phyloP scores from a whole-genome alignment of 768 basidiomycete genomes.

The Termitomyces sp. region DNA sequence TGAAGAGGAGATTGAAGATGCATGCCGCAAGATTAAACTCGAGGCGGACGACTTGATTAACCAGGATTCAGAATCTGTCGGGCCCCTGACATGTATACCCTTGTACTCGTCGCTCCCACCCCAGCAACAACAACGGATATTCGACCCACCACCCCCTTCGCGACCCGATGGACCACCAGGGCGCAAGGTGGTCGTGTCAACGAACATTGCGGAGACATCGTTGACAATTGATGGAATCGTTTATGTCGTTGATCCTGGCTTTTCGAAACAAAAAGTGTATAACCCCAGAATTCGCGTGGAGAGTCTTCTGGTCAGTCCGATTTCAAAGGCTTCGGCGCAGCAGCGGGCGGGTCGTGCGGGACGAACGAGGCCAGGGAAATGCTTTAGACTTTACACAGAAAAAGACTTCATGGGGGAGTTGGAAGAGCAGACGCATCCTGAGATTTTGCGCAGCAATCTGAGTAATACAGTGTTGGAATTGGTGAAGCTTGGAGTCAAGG shows the following conservation, averaged over 20 bases:
- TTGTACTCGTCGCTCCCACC: conserved; percentile 95
- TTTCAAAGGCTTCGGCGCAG: conserved; percentile 95
- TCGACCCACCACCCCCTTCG: conserved; percentile 79
- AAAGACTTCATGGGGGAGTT: conserved; percentile 95
- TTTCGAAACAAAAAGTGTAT: conserved; percentile 98
- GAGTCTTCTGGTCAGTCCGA: conserved; percentile 87
- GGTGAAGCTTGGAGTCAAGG: conserved; percentile 91
- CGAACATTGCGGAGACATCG: conserved; percentile 97
- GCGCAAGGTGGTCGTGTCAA: conserved; percentile 91
- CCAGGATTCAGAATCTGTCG: conserved; percentile 69
- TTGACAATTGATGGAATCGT: conserved; percentile 98
- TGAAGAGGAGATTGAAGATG: conserved; percentile 97
- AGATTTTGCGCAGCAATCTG: conserved; percentile 91
- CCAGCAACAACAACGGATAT: conserved; percentile 94
- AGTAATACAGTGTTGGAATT: conserved; percentile 92
- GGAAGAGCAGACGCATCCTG: conserved; percentile 96
- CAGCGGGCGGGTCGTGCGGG: conserved; percentile 97
- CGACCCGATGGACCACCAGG: conserved; percentile 73
- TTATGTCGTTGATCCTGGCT: conserved; percentile 98
- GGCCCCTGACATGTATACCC: conserved; percentile 87
- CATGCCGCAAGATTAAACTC: conserved; percentile 87
- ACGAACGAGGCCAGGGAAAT: conserved; percentile 94
- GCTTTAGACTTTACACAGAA: conserved; percentile 95
- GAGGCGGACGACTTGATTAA: conserved; percentile 84
- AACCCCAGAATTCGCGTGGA: conserved; percentile 97